Percentiles rank a stretch among this genome's conserved stretches.
Conservation (phyloP, 345 rosid genomes). For the Eucalyptus pauciflora region DNA sequence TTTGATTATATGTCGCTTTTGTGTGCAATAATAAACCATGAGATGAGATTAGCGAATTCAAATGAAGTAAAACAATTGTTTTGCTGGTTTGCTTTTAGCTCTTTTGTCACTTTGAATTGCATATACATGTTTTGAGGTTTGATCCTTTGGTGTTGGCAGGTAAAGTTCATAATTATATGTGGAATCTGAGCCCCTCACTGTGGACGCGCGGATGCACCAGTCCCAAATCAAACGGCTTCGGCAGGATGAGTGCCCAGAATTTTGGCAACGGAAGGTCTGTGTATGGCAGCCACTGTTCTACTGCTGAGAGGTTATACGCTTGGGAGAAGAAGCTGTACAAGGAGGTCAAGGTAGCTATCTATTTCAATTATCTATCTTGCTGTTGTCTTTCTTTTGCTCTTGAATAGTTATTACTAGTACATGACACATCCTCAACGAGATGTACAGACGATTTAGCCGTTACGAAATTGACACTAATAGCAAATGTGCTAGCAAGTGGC, state of each 20-base stretch:
- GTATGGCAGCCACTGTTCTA: conserved; percentile 55
- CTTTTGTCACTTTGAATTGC: background rate
- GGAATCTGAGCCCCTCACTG: conserved; percentile 45
- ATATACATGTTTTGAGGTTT: background rate
- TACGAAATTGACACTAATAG: background rate
- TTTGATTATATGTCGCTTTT: background rate
- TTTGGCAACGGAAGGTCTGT: background rate
- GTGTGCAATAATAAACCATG: background rate
- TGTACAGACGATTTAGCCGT: background rate
- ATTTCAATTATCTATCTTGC: background rate
- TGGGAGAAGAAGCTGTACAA: conserved; percentile 94
- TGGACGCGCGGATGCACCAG: conserved; percentile 64
- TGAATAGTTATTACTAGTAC: background rate
- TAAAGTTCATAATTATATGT: conserved; percentile 47
- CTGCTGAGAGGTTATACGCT: conserved; percentile 77
- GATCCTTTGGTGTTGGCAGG: conserved; percentile 20
- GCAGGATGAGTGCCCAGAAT: conserved; percentile 18
- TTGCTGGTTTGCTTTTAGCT: background rate
- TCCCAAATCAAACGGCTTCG: conserved; percentile 35
- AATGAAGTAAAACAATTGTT: background rate
- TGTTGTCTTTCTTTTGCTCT: background rate
- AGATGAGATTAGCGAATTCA: background rate
- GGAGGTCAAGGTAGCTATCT: conserved; percentile 68
- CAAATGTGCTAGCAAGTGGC: background rate
- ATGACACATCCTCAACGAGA: background rate